Base-by-base conservation (phyloP, 805 yeast genomes). In the Nakazawaea wyomingensis region DNA sequence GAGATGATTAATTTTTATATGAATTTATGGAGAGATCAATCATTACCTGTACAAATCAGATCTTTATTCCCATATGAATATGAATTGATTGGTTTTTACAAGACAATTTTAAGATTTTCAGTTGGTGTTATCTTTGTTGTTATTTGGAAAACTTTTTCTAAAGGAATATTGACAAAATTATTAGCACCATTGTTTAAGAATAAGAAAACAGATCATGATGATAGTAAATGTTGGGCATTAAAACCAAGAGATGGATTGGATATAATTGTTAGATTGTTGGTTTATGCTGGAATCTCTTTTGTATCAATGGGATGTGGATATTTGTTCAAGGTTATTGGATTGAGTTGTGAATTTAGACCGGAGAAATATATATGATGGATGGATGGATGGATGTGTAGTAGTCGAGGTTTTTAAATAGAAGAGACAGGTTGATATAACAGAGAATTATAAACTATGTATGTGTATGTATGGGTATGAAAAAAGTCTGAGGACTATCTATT, bases 261-360 rank as follows among this genome's bases (percentile, higher is more conserved):
- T 48, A 84, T 87, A 3, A 62, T 86, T 26, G 89, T 93, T 8
- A 72, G 95, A 53, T 65, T 85, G 48, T 62, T 84, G 14, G 85
- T 89, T 1, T 91, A 91, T 62, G 82, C 85, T 1, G 98, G 98
- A 0, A 78, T 91, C 22, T 74, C 93, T 0, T 53, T 69, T 21
- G 61, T 74, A 26, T 82, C 85, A 0, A 60, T 74, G 18, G 66
- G 71, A 70, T 71, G 69, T 11, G 61, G 64, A 13, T 17, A 16
- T n/a, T 14, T 37, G n/a, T 42, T 45, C 30, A 29, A 34, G 17
- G 17, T 29, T 17, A n/a, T 43, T 13, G 49, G 49, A n/a, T 22
- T 48, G 17, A 19, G 34, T 10, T 37, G 43, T 37, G 43, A 43
- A 10, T 43, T 37, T 24, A 19, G 19, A 11, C 16, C 24, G 10